Base-by-base conservation (phyloP, 2,329 filamentous ascomycete species). In the Zymoseptoria crescenta region DNA sequence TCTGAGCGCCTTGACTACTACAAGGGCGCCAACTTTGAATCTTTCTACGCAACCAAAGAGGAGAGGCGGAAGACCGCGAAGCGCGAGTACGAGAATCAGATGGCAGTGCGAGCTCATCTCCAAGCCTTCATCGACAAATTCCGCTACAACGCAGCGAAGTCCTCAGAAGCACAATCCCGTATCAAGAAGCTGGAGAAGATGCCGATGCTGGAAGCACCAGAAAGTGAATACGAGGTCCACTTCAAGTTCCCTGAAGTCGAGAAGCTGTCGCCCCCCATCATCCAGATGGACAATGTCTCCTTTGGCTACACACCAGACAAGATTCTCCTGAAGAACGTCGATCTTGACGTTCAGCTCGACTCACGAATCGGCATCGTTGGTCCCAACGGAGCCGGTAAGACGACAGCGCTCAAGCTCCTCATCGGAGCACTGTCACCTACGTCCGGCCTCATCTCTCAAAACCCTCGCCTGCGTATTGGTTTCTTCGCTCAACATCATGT, bases 91-190 rank as follows among this genome's bases (percentile, higher is more conserved):
- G 94, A 99, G 76, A 97, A 95, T 76, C 94, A 99, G 73, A 96
- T 97, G 91, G 91, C 83, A 0, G 86, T 93, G 75, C 84, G 94
- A 67, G 91, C 91, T 30, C 94, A 99, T 80, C 78, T 99, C 64
- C 94, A 99, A 79, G 87, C 90, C 28, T 99, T 99, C 76, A 99
- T 99, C 77, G 94, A 99, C 83, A 99, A 99, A 78, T 99, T 99
- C 82, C 86, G 94, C 56, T 99, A 99, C 82, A 99, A 99, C 73
- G 94, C 94, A 28, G 94, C 93, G 70, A 99, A 99, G 76, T 96
- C 94, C 0, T 96, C 93, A 8, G 94, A 99, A 80, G 94, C 94
- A 1, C 94, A 99, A 73, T 97, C 93, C 0, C 87, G 94, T 70
- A 97, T 99, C 83, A 99, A 99, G 83, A 99, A 99, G 74, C 81